Evolutionary conservation across 2,329 filamentous ascomycete genomes (phyloP).

Genomic region (Hymenoscyphus linearis): DNA sequence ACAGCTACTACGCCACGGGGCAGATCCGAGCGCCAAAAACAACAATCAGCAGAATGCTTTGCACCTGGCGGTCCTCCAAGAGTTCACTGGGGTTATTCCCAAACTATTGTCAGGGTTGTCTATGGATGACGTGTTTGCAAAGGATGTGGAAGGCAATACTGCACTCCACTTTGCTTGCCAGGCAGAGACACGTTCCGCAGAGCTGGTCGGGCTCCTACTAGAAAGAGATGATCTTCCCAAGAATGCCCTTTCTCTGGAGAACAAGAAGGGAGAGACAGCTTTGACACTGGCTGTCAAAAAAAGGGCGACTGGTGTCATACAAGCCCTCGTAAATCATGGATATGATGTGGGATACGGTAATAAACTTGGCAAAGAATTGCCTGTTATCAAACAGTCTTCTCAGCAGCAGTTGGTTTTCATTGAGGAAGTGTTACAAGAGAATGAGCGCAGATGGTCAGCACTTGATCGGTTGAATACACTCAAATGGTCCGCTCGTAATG

Average conservation of each 20-base stretch:
- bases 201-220: not conserved
- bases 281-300: not conserved
- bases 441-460: not conserved
- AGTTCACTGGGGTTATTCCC: not conserved
- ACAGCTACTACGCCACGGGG: not conserved
- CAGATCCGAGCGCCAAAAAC: not conserved
- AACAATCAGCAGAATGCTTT: not conserved
- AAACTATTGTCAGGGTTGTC: not conserved
- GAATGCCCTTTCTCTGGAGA: not conserved
- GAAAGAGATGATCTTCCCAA: not conserved
- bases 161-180: not conserved
- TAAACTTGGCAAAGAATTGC: not conserved
- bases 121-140: not conserved
- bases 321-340: not conserved
- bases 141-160: not conserved
- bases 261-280: not conserved
- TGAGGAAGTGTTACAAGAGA: not conserved
- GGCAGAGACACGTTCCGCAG: not conserved
- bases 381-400: not conserved
- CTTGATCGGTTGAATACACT: not conserved
- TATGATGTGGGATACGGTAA: not conserved
- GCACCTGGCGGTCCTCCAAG: not conserved
- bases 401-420: not conserved
- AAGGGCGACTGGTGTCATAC: not conserved
- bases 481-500: not conserved